phyloP scores from a whole-genome alignment of 2,329 filamentous ascomycete species.

The Ilyonectria mors-panacis region DNA sequence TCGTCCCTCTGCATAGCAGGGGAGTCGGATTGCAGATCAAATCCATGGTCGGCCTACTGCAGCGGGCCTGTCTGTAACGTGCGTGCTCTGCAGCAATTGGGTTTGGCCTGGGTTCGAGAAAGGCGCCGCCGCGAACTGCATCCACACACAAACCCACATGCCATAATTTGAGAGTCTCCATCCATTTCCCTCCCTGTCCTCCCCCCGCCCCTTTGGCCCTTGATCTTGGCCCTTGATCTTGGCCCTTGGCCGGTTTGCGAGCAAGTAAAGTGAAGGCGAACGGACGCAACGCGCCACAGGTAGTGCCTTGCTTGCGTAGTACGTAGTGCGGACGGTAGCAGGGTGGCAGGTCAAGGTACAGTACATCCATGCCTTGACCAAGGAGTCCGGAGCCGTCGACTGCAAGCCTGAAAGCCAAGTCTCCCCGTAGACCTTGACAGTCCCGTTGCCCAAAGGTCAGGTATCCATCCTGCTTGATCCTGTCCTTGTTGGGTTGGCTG shows the following conservation, averaged over 20 bases:
- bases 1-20: slow-evolving; percentile 28
- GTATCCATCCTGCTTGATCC: slow-evolving; percentile 29
- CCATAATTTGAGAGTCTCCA: slow-evolving; percentile 28
- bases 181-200: not conserved
- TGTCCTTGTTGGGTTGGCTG: slow-evolving; percentile 36
- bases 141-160: slow-evolving; percentile 36
- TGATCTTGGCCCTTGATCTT: slow-evolving; percentile 7
- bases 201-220: not conserved
- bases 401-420: slow-evolving; percentile 20
- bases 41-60: slow-evolving; percentile 34
- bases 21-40: slow-evolving; percentile 41
- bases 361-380: slow-evolving; percentile 13
- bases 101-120: slow-evolving; percentile 27
- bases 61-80: slow-evolving; percentile 38
- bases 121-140: slow-evolving; percentile 38
- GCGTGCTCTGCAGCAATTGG: slow-evolving; percentile 38
- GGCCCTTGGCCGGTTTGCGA: slow-evolving; percentile 1
- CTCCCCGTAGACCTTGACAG: not conserved
- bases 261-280: not conserved
- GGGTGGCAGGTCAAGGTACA: slow-evolving; percentile 15
- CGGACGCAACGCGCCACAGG: slow-evolving; percentile 4
- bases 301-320: slow-evolving; percentile 15
- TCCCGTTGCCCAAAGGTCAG: slow-evolving; percentile 19
- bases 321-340: slow-evolving; percentile 15
- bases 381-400: slow-evolving; percentile 10